Percentiles rank a stretch among this genome's conserved stretches.
Conservation (phyloP, 805 yeast genomes). For the Lachancea thermotolerans region DNA sequence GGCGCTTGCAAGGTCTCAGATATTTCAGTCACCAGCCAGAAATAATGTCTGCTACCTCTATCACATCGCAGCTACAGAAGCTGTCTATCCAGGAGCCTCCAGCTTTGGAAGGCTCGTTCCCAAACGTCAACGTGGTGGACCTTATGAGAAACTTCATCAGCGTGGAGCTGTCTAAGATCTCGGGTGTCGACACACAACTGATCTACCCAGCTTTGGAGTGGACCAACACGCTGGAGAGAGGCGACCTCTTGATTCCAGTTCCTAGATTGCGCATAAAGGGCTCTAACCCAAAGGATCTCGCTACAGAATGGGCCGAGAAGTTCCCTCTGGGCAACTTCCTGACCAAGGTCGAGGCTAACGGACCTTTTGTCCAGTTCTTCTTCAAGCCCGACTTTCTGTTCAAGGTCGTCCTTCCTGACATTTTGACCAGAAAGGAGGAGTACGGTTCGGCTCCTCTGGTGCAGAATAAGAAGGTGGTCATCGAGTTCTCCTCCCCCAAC, state of each 20-base stretch:
- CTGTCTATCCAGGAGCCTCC: slow-evolving; percentile 39
- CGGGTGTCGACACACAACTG: slow-evolving; percentile 61
- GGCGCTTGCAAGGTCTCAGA: not conserved
- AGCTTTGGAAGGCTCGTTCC: slow-evolving; percentile 52
- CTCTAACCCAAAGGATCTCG: slow-evolving; percentile 66
- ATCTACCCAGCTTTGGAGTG: slow-evolving; percentile 85
- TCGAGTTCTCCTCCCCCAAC: slow-evolving; percentile 96
- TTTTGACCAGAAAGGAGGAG: slow-evolving; percentile 47
- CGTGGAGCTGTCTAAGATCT: slow-evolving; percentile 61
- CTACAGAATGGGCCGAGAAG: slow-evolving; percentile 67
- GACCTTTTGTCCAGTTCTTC: slow-evolving; percentile 87
- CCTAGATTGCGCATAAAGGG: slow-evolving; percentile 88
- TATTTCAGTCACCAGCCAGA: not conserved
- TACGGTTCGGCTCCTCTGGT: slow-evolving; percentile 79
- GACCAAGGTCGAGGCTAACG: slow-evolving; percentile 69
- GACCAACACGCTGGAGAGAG: slow-evolving; percentile 79
- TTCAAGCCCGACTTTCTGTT: slow-evolving; percentile 61
- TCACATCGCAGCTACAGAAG: slow-evolving; percentile 29
- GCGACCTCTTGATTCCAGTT: slow-evolving; percentile 86
- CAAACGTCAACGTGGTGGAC: slow-evolving; percentile 77
- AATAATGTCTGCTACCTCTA: slow-evolving; percentile 7
- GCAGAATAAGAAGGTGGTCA: slow-evolving; percentile 56
- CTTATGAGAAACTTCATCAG: slow-evolving; percentile 85
- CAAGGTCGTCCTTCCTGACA: slow-evolving; percentile 62
- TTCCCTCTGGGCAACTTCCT: slow-evolving; percentile 71